phyloP scores from a whole-genome alignment of 2,329 filamentous ascomycete species.

The Gnomoniopsis sp. region DNA sequence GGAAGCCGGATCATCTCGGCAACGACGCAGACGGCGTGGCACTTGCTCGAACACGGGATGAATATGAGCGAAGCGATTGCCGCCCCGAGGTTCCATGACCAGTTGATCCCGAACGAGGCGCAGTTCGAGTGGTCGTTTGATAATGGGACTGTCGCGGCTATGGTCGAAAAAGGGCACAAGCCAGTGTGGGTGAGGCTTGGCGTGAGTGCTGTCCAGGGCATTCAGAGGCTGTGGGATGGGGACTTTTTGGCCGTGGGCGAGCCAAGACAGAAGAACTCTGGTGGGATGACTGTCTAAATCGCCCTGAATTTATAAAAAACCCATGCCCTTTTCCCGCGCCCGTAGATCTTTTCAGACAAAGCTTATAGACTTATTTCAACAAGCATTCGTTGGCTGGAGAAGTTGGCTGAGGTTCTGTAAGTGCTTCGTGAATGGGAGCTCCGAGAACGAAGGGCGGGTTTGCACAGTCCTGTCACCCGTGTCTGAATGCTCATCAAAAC shows the following conservation, averaged over 20 bases:
- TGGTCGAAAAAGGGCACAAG: slow-evolving; percentile 68
- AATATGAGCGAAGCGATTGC: slow-evolving; percentile 61
- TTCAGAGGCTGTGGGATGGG: slow-evolving; percentile 61
- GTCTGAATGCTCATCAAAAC: too few species aligned
- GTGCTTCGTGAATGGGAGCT: too few species aligned
- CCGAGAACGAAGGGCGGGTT: too few species aligned
- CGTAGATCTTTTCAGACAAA: too few species aligned
- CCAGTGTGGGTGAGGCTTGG: slow-evolving; percentile 67
- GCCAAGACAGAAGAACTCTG: slow-evolving; percentile 73
- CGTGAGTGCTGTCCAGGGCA: slow-evolving; percentile 68
- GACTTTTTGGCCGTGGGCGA: slow-evolving; percentile 79
- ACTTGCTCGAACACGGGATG: slow-evolving; percentile 67
- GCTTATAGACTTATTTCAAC: too few species aligned
- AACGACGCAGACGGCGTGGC: slow-evolving; percentile 73
- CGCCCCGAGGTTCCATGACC: slow-evolving; percentile 74
- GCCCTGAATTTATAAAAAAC: too few species aligned
- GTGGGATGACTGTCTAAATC: slow-evolving; percentile 52
- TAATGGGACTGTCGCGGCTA: slow-evolving; percentile 63
- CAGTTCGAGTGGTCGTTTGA: slow-evolving; percentile 72
- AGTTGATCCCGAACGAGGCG: slow-evolving; percentile 68
- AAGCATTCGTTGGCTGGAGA: too few species aligned
- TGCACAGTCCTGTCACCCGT: too few species aligned
- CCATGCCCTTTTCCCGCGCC: too few species aligned
- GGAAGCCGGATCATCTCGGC: slow-evolving; percentile 82
- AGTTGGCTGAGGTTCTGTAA: too few species aligned